Percentiles rank a stretch among this genome's conserved stretches.
Evolutionary conservation across 345 rosid species (phyloP).

Genomic region (Eutrema heterophyllum): DNA sequence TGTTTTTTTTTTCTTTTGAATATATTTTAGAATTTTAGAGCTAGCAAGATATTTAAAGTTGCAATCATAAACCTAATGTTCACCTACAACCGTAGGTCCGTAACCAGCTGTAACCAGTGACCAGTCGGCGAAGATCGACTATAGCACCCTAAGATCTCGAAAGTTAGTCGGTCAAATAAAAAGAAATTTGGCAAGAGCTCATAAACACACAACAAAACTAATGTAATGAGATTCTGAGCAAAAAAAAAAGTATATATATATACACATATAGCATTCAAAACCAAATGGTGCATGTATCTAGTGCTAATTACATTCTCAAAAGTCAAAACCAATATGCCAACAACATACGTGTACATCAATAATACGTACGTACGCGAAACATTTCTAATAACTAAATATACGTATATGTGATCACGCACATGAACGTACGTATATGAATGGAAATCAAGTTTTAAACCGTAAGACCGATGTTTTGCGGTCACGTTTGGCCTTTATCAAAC

Average conservation of each 20-base stretch:
- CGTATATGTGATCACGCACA: not conserved
- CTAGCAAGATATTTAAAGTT: not conserved
- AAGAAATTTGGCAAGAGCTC: not conserved
- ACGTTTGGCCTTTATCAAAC: constrained; percentile 51
- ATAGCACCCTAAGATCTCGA: not conserved
- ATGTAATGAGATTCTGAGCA: not conserved
- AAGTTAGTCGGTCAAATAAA: not conserved
- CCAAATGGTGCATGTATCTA: not conserved
- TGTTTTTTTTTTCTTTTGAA: not conserved
- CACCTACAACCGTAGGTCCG: not conserved
- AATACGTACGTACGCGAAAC: constrained; percentile 5
- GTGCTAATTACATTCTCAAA: constrained; percentile 6
- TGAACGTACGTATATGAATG: not conserved
- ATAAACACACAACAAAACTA: not conserved
- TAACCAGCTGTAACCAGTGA: not conserved
- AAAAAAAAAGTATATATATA: not conserved
- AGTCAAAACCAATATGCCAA: constrained; percentile 1
- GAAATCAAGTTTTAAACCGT: constrained; percentile 16
- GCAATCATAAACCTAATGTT: not conserved
- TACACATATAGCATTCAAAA: not conserved
- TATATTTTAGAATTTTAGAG: not conserved
- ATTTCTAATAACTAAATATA: not conserved
- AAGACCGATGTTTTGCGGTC: constrained; percentile 25
- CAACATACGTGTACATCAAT: constrained; percentile 1
- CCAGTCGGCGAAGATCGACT: not conserved